phyloP scores from a whole-genome alignment of 805 yeast genomes.

The Teunomyces pallodes region DNA sequence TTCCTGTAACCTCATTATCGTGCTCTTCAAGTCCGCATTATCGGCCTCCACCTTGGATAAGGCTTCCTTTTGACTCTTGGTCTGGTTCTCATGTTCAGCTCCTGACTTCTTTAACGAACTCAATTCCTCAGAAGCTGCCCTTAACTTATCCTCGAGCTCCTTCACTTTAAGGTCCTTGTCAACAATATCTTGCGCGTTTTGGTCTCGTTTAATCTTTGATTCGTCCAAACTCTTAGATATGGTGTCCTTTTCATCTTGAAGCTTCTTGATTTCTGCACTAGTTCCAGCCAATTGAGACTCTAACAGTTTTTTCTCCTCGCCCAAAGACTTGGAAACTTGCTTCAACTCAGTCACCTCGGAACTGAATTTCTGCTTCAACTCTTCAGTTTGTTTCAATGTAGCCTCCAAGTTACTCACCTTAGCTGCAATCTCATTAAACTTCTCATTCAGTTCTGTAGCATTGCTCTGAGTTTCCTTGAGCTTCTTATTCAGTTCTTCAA shows the following conservation, averaged over 20 bases:
- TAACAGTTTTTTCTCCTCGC: background rate
- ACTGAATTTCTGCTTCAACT: background rate
- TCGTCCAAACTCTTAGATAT: background rate
- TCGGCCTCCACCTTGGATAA: background rate
- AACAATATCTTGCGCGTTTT: background rate
- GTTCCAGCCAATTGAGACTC: slow-evolving; percentile 5
- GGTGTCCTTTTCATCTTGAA: slow-evolving; percentile 3
- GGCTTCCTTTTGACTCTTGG: background rate
- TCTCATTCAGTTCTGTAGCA: background rate
- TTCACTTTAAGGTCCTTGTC: slow-evolving; percentile 1
- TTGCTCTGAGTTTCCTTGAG: background rate
- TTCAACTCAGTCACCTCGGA: background rate
- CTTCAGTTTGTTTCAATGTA: background rate
- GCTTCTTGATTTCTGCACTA: background rate
- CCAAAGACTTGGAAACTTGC: background rate
- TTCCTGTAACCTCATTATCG: slow-evolving; percentile 1
- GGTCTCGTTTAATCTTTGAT: background rate
- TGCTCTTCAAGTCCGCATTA: background rate
- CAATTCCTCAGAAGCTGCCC: background rate
- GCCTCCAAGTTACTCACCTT: background rate
- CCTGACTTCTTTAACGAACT: background rate
- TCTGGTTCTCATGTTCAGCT: background rate
- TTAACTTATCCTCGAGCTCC: background rate
- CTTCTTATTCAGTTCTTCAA: background rate
- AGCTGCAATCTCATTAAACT: background rate